Evolutionary conservation across 2,329 filamentous ascomycete species (phyloP).

Genomic region (Alternaria gaisen): DNA sequence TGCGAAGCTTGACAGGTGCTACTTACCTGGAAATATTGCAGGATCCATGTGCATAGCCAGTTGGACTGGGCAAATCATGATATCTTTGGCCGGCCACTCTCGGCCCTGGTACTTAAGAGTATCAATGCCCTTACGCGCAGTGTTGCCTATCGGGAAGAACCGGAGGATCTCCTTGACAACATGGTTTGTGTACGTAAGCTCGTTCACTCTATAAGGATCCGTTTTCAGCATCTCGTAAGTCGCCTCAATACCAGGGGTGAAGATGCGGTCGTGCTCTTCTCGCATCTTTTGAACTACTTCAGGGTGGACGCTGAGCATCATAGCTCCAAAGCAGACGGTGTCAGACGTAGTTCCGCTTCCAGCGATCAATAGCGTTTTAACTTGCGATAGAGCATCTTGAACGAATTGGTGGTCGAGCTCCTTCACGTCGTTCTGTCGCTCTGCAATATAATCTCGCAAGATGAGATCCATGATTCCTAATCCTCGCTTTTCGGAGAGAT

Average conservation of each 20-base stretch:
- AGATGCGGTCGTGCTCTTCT: conserved; percentile 63
- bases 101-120: conserved; percentile 52
- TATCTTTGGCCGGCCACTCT: conserved; percentile 55
- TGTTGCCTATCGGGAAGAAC: conserved; percentile 60
- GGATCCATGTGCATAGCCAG: conserved; percentile 48
- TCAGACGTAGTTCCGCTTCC: conserved; percentile 56
- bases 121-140: conserved; percentile 54
- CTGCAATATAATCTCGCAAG: conserved; percentile 38
- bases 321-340: conserved; percentile 40
- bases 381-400: conserved; percentile 45
- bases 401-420: conserved; percentile 48
- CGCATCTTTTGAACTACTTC: conserved; percentile 44
- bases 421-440: conserved; percentile 23
- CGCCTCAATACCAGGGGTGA: conserved; percentile 54
- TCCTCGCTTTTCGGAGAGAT: conserved; percentile 49
- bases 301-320: conserved; percentile 43
- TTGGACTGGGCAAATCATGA: conserved; percentile 55
- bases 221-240: conserved; percentile 53
- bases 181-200: conserved; percentile 61
- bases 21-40: conserved; percentile 34
- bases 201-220: conserved; percentile 59
- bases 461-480: conserved; percentile 48
- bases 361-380: conserved; percentile 55
- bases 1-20: background rate
- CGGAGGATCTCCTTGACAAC: conserved; percentile 64